phyloP scores from a whole-genome alignment of 2,329 filamentous ascomycete species.

The Neonectria neomacrospora region DNA sequence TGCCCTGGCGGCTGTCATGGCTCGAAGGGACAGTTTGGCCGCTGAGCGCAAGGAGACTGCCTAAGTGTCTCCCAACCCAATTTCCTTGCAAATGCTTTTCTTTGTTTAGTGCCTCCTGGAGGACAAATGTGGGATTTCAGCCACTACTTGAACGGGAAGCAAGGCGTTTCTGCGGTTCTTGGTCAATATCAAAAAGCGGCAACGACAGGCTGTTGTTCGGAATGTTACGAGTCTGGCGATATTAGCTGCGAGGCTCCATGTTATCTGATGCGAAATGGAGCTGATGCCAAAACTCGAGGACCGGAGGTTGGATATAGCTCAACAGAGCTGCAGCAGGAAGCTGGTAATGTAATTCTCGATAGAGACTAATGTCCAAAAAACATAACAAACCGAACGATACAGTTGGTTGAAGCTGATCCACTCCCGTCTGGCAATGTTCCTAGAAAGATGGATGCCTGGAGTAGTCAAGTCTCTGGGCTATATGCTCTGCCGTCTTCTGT shows the following conservation, averaged over 20 bases:
- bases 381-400: neutral
- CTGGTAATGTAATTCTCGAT: conserved; percentile 2
- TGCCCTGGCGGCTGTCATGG: conserved; percentile 36
- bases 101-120: neutral
- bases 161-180: conserved; percentile 15
- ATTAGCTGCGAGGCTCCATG: neutral
- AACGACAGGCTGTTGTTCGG: neutral
- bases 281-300: neutral
- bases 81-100: neutral
- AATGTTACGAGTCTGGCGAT: conserved; percentile 6
- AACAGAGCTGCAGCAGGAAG: no score
- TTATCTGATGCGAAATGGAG: conserved; percentile 26
- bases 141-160: conserved; percentile 6
- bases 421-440: neutral
- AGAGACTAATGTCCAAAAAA: neutral
- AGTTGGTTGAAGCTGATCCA: neutral
- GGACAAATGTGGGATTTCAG: neutral
- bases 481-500: neutral
- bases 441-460: neutral
- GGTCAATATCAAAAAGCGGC: neutral
- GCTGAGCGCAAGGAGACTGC: conserved; percentile 35
- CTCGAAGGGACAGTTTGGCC: conserved; percentile 37
- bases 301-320: conserved; percentile 36
- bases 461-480: neutral
- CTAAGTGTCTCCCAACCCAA: conserved; percentile 15